Conservation (phyloP, 2,329 filamentous ascomycete species). For the Lasiodiplodia sp. region DNA sequence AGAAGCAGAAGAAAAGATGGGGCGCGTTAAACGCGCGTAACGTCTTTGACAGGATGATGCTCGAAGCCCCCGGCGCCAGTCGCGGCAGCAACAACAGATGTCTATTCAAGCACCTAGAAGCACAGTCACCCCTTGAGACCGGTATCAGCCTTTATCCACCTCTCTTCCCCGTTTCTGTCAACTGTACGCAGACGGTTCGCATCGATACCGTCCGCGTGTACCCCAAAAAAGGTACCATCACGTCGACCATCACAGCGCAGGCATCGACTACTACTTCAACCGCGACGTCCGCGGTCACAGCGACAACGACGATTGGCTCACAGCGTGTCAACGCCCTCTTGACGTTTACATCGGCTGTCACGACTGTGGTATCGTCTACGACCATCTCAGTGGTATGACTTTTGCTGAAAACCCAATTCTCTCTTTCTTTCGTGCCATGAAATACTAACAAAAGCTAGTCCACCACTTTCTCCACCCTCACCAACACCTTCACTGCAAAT, state of each 20-base stretch:
- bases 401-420: no score
- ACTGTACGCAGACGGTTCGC: background rate
- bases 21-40: background rate
- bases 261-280: background rate
- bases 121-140: background rate
- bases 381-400: background rate
- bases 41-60: background rate
- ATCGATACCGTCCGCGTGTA: background rate
- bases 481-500: conserved; percentile 7
- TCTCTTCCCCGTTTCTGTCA: background rate
- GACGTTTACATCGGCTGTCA: background rate
- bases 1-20: background rate
- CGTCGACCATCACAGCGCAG: conserved; percentile 8
- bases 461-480: conserved; percentile 13
- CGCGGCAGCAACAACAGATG: background rate
- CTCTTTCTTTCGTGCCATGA: background rate
- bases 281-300: background rate
- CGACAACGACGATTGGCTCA: background rate
- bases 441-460: background rate
- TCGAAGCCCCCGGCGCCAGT: background rate
- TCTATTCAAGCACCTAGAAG: background rate
- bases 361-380: background rate
- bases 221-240: background rate
- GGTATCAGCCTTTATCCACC: background rate
- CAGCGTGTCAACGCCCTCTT: background rate